Percentiles rank a stretch among this genome's conserved stretches.
Conservation (phyloP, 1,284 basidiomycete genomes). For the Neolentinus lepideus region DNA sequence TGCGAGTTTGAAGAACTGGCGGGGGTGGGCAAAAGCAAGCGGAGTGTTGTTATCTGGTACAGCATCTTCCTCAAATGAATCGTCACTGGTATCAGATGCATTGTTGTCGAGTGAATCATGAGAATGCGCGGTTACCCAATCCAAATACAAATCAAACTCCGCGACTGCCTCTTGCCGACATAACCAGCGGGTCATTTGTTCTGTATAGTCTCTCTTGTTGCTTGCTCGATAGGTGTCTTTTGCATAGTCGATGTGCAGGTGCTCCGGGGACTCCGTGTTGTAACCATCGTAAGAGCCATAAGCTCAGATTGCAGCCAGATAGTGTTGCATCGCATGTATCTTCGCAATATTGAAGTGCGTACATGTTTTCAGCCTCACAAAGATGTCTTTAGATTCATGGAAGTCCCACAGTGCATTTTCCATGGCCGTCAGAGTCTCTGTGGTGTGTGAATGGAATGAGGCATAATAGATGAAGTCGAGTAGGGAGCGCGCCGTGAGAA, state of each 20-base stretch:
- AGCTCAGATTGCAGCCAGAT: slow-evolving; percentile 12
- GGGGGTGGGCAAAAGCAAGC: no score
- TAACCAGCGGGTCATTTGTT: slow-evolving; percentile 22
- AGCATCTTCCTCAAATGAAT: no score
- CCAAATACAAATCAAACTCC: background rate
- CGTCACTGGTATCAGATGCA: no score
- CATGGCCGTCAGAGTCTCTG: slow-evolving; percentile 8
- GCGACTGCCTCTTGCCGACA: slow-evolving; percentile 7
- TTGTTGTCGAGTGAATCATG: no score
- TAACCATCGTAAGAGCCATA: slow-evolving; percentile 15
- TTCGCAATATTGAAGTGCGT: slow-evolving; percentile 24
- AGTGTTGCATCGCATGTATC: slow-evolving; percentile 18
- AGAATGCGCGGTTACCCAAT: no score
- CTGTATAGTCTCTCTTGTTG: slow-evolving; percentile 16
- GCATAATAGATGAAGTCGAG: slow-evolving; percentile 23
- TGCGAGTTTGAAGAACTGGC: no score
- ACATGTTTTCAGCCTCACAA: slow-evolving; percentile 13
- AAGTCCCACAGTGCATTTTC: slow-evolving; percentile 12
- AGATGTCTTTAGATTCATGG: slow-evolving; percentile 19
- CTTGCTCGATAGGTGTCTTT: slow-evolving; percentile 19
- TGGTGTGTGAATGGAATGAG: slow-evolving; percentile 13
- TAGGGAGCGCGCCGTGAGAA: slow-evolving; percentile 12
- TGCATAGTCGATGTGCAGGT: slow-evolving; percentile 21
- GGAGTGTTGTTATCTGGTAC: no score
- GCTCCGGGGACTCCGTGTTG: slow-evolving; percentile 21